A percentile compares a stretch with the other conserved stretches of the same genome.
phyloP scores from a whole-genome alignment of 768 basidiomycete species.

The Lentinula raphanica region DNA sequence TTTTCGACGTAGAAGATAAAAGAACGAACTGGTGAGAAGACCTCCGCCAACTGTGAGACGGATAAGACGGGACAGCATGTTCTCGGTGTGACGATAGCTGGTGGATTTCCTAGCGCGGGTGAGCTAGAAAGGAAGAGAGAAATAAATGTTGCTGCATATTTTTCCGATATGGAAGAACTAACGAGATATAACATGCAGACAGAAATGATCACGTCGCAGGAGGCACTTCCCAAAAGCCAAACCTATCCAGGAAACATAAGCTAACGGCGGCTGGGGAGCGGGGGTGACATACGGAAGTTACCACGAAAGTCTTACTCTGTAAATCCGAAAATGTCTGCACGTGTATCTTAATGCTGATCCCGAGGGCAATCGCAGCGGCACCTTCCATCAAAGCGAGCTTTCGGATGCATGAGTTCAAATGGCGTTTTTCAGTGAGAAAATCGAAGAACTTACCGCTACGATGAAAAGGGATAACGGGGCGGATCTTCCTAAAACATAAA shows the following conservation, averaged over 20 bases:
- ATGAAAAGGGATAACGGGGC: background rate
- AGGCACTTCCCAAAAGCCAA: conserved; percentile 16
- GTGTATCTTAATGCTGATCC: background rate
- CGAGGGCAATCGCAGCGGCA: background rate
- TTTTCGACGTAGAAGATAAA: background rate
- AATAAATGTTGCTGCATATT: background rate
- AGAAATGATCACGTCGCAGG: conserved; percentile 24
- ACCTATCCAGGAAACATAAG: conserved; percentile 1
- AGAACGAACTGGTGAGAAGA: conserved; percentile 18
- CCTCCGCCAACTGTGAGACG: conserved; percentile 24
- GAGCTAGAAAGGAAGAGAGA: background rate
- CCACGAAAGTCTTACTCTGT: background rate
- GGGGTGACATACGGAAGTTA: background rate
- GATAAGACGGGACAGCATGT: conserved; percentile 19
- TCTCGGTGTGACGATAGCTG: conserved; percentile 19
- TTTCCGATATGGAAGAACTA: background rate
- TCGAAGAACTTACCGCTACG: background rate
- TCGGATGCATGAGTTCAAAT: background rate
- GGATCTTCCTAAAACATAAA: background rate
- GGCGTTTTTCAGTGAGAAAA: background rate
- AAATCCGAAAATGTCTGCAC: background rate
- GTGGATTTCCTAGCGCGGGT: conserved; percentile 19
- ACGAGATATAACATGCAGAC: conserved; percentile 23
- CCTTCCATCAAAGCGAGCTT: background rate
- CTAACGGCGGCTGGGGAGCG: too few relatives aligned